Evolutionary conservation across 2,329 filamentous ascomycete species (phyloP), one percentile per base, ranked within the genome.

Genomic region (Ophiostoma fasciatum): DNA sequence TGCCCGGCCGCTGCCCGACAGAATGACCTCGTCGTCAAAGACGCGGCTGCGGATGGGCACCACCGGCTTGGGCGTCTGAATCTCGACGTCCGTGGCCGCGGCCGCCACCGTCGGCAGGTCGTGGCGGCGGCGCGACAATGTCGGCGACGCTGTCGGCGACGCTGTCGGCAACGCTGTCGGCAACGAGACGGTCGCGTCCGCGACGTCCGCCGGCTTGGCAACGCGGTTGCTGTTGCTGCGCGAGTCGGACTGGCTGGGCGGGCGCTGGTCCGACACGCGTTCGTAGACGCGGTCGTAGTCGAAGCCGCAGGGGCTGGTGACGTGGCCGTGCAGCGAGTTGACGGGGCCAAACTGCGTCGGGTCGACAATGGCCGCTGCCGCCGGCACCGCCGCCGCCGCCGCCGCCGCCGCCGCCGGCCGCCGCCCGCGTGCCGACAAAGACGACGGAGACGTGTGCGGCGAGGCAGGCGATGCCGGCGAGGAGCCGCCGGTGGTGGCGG

Each of bases 41-140:
- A 87, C 66, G 14, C 71, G 70, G 42, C 71, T 69, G 26, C 77
- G 76, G 3, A 92, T 74, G 0, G 82, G 82, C 3, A 70, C 65
- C 40, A 82, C 69, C 3, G 87, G 87, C 46, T 85, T 78, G 3
- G 87, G 87, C 48, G 93, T 83, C 52, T 90, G 80, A n/a, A 94
- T 64, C 10, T 77, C 74, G 22, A 84, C 67, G 0, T 72, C 64
- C 23, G 23, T 25, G 11, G 13, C 23, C 8, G 23, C 13, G 9
- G 22, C 12, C 23, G 11, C 5, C 6, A 62, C 71, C 5, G 76
- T 70, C 28, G 71, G 64, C n/a, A 27, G 26, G 4, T 17, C 25
- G 7, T 21, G 9, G 13, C 17, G 28, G 19, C n/a, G 26, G 8
- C 14, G 34, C 11, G 10, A 26, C 18, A 15, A 6, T 13, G 25